Evolutionary conservation across 371 early-diverging fungal species (phyloP), one percentile per base, ranked within the genome.

Genomic region (Mucor piriformis): DNA sequence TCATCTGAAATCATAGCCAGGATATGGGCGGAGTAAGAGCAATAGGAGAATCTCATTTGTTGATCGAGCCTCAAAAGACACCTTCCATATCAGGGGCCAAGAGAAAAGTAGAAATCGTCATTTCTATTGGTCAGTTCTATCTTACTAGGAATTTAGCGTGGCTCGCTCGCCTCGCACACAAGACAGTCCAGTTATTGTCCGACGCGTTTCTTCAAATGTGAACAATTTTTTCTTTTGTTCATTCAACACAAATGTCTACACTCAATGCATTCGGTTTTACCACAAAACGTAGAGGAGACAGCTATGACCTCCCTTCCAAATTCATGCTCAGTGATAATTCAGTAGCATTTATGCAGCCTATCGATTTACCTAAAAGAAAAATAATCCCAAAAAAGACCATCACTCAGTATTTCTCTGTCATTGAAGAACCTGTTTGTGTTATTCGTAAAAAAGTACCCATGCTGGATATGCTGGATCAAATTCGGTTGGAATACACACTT

Each of bases 221-320:
- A 38, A 38, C 13, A 38, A 38, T 44, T 54, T 54, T 54, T 33
- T 29, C 33, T 20, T 27, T 11, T 20, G 27, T 40, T 18, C 32
- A 34, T 34, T 27, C 5, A 27, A 40, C 12, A 11, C 15, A 54
- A 33, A 57, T 57, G 57, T 18, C 57, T 13, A 57, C 57, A 25
- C 23, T 57, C 6, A 33, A 48, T 37, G 49, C 57, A 12, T 57
- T 57, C 37, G 51, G 51, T 2, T 35, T 57, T 34, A 18, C 48
- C 0, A 20, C 46, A 35, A 57, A 24, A 46, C 32, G 56, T 2
- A 56, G 46, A 42, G 49, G 23, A 27, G 15, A n/a, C 8, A 18
- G 11, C 5, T 6, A n/a, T 49, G n/a, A n/a, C 4, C 10, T 10
- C n/a, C 12, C 32, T 29, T 27, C 49, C 16, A 32, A 49, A 23